Conservation (phyloP, 495 filamentous ascomycete genomes). For the Lindgomyces ingoldianus region DNA sequence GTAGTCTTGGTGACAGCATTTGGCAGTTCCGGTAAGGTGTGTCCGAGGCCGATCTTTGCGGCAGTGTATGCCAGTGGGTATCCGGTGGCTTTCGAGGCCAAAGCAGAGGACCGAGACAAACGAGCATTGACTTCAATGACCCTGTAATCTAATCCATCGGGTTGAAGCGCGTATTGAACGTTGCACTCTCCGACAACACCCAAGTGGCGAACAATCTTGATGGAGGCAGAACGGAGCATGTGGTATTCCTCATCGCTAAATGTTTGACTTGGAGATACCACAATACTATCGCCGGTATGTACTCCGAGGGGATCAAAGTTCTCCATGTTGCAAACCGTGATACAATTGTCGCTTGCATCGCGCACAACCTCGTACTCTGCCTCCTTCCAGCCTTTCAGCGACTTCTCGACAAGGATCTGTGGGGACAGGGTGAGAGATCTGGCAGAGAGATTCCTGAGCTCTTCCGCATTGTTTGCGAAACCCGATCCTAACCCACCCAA, state of each 20-base stretch:
- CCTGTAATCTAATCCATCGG: slow-evolving; percentile 95
- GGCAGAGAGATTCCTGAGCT: slow-evolving; percentile 88
- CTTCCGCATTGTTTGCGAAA: slow-evolving; percentile 92
- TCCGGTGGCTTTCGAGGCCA: slow-evolving; percentile 95
- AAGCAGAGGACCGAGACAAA: slow-evolving; percentile 88
- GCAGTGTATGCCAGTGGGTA: slow-evolving; percentile 94
- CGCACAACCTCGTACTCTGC: slow-evolving; percentile 98
- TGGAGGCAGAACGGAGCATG: slow-evolving; percentile 97
- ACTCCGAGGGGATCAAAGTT: slow-evolving; percentile 99
- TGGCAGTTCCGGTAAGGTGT: slow-evolving; percentile 90
- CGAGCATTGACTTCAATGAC: slow-evolving; percentile 99
- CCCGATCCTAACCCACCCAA: slow-evolving; percentile 94
- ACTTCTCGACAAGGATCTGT: slow-evolving; percentile 97
- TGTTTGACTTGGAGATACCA: slow-evolving; percentile 95
- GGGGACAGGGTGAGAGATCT: slow-evolving; percentile 92
- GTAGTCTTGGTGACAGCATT: slow-evolving; percentile 98
- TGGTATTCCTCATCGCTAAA: slow-evolving; percentile 98
- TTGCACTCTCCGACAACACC: slow-evolving; percentile 98
- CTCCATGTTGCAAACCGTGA: slow-evolving; percentile 99
- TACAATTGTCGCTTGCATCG: slow-evolving; percentile 95
- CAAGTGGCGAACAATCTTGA: slow-evolving; percentile 96
- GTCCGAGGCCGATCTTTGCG: slow-evolving; percentile 93
- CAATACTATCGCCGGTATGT: slow-evolving; percentile 97
- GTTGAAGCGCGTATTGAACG: slow-evolving; percentile 96
- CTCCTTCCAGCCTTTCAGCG: slow-evolving; percentile 99